A percentile compares a stretch with the other conserved stretches of the same genome.
Evolutionary conservation across 2,329 filamentous ascomycete species (phyloP).

Genomic region (Aspergillus chevalieri): DNA sequence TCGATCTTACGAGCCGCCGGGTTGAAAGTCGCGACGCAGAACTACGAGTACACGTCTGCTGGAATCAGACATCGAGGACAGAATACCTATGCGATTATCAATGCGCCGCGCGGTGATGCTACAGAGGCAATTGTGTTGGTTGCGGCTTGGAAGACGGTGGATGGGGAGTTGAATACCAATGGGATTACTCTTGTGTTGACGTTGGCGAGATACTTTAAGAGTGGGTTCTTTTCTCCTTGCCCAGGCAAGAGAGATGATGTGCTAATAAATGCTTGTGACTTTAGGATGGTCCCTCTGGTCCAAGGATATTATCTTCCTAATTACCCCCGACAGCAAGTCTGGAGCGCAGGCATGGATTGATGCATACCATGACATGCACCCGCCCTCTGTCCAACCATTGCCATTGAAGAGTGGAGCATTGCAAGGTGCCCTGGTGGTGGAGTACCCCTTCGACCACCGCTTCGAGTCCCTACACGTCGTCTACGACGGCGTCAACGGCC

Average conservation of each 20-base stretch:
- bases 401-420: conserved; percentile 88
- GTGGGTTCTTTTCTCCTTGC: conserved; percentile 35
- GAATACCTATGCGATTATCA: conserved; percentile 89
- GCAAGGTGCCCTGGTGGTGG: conserved; percentile 87
- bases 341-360: conserved; percentile 96
- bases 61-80: conserved; percentile 70
- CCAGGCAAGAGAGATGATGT: background rate
- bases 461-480: conserved; percentile 87
- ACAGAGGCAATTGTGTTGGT: conserved; percentile 95
- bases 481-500: conserved; percentile 93
- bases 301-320: conserved; percentile 91
- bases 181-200: conserved; percentile 82
- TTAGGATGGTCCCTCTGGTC: conserved; percentile 93
- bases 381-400: conserved; percentile 63
- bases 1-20: conserved; percentile 71
- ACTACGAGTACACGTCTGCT: conserved; percentile 76
- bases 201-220: conserved; percentile 88
- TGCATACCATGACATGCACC: conserved; percentile 88
- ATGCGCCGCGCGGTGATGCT: conserved; percentile 89
- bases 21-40: conserved; percentile 80
- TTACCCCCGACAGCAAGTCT: conserved; percentile 80
- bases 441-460: conserved; percentile 76
- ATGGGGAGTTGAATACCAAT: conserved; percentile 72
- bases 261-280: conserved; percentile 9
- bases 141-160: conserved; percentile 78